Percentiles rank a stretch among this genome's conserved stretches.
phyloP scores from a whole-genome alignment of 2,329 filamentous ascomycete genomes.

The Hortaea werneckii region DNA sequence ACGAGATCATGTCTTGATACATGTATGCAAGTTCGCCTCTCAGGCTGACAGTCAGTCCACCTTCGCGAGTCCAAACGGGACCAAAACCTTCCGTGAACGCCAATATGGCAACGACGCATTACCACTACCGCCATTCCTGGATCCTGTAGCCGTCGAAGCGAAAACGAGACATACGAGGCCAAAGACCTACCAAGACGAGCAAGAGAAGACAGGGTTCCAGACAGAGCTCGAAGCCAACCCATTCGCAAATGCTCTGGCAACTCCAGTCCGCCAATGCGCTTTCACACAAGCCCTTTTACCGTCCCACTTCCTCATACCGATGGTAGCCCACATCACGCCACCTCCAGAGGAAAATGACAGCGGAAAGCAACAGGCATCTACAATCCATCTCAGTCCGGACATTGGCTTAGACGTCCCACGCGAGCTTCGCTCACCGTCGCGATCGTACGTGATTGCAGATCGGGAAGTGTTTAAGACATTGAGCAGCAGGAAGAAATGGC shows the following conservation, averaged over 20 bases:
- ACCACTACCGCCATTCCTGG: constrained; percentile 40
- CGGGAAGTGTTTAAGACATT: neutral
- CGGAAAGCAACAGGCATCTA: neutral
- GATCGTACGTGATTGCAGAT: neutral
- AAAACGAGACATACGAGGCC: constrained; percentile 29
- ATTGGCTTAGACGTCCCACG: neutral
- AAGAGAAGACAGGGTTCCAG: constrained; percentile 42
- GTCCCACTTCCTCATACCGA: constrained; percentile 52
- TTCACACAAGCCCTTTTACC: constrained; percentile 44
- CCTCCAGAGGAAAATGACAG: neutral
- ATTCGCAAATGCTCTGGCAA: constrained; percentile 54
- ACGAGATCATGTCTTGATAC: too few relatives aligned
- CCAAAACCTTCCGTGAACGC: constrained; percentile 24
- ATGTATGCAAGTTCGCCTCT: too few relatives aligned
- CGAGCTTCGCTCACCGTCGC: constrained; percentile 1
- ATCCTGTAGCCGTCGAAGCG: constrained; percentile 30
- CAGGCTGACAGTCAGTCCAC: constrained; percentile 8
- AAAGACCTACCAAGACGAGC: constrained; percentile 33
- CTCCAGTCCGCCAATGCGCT: constrained; percentile 48
- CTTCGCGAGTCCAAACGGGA: constrained; percentile 19
- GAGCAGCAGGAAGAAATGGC: constrained; percentile 4
- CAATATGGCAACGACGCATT: constrained; percentile 27
- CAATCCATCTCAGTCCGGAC: neutral
- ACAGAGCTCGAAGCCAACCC: constrained; percentile 51
- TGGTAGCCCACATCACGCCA: constrained; percentile 23